phyloP scores from a whole-genome alignment of 495 filamentous ascomycete genomes.

The Xylaria grammica region DNA sequence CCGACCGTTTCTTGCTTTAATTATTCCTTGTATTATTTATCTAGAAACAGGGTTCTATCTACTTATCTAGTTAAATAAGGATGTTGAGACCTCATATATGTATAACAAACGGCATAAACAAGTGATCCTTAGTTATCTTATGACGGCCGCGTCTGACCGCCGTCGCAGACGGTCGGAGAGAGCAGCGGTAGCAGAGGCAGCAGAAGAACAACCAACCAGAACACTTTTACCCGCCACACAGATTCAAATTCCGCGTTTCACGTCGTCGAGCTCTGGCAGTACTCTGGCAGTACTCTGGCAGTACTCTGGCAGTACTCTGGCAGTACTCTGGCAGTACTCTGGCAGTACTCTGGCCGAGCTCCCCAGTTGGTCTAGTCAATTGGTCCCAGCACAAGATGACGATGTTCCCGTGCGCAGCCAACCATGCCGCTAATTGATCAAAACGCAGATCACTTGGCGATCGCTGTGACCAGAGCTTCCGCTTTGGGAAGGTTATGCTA shows the following conservation, averaged over 20 bases:
- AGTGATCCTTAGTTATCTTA: background rate
- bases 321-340: too few relatives aligned
- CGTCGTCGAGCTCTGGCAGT: background rate
- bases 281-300: too few relatives aligned
- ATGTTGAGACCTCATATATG: too few relatives aligned
- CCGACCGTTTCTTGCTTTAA: too few relatives aligned
- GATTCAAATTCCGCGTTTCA: conserved; percentile 15
- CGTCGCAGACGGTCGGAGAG: background rate
- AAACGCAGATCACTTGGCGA: conserved; percentile 18
- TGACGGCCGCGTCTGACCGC: background rate
- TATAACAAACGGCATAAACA: conserved; percentile 2
- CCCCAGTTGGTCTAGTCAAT: background rate
- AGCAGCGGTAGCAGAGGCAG: background rate
- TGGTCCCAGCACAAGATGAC: conserved; percentile 8
- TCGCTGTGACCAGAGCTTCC: conserved; percentile 6
- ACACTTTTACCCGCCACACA: background rate
- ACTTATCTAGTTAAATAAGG: too few relatives aligned
- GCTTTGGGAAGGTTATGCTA: conserved; percentile 8
- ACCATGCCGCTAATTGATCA: conserved; percentile 8
- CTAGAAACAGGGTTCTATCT: too few relatives aligned
- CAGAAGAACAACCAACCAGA: conserved; percentile 1
- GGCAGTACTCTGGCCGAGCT: too few relatives aligned
- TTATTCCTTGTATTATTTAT: too few relatives aligned
- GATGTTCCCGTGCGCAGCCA: conserved; percentile 3
- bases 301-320: too few relatives aligned